Evolutionary conservation across 768 basidiomycete species (phyloP).

Genomic region (Calocera cornea): DNA sequence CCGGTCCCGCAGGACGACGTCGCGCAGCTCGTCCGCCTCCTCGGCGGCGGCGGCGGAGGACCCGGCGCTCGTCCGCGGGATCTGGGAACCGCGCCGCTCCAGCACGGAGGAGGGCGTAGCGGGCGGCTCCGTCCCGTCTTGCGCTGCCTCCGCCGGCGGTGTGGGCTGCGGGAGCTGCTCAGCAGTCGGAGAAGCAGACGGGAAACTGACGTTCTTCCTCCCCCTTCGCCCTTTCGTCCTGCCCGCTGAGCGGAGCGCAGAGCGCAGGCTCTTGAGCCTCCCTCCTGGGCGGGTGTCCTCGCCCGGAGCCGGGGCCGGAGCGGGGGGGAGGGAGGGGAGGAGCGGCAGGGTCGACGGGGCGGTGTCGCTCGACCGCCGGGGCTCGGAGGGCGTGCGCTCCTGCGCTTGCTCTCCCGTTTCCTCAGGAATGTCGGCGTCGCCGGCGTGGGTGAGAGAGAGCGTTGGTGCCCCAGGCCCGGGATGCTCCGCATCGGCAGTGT

Average conservation of each 20-base stretch:
- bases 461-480: too few species aligned
- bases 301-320: background rate
- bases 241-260: background rate
- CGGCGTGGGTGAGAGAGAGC: too few species aligned
- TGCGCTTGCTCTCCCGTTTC: too few species aligned
- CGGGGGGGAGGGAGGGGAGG: background rate
- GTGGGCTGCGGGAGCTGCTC: background rate
- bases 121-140: constrained; percentile 24
- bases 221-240: background rate
- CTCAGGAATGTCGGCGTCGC: too few species aligned
- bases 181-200: background rate
- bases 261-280: background rate
- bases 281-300: background rate
- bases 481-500: too few species aligned
- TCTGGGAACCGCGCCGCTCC: constrained; percentile 40
- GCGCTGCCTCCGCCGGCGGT: background rate
- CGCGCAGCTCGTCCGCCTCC: constrained; percentile 25
- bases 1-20: constrained; percentile 68
- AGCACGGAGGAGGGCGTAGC: constrained; percentile 55
- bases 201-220: background rate
- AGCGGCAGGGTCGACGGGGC: background rate
- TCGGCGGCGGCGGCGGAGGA: constrained; percentile 29
- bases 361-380: background rate
- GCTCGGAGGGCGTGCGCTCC: background rate
- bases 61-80: constrained; percentile 52